These are phyloP conservation scores for Exophiala lecanii-corni DNA, from an alignment of 2,329 filamentous ascomycete species.

Conservation along the genomic window DNA sequence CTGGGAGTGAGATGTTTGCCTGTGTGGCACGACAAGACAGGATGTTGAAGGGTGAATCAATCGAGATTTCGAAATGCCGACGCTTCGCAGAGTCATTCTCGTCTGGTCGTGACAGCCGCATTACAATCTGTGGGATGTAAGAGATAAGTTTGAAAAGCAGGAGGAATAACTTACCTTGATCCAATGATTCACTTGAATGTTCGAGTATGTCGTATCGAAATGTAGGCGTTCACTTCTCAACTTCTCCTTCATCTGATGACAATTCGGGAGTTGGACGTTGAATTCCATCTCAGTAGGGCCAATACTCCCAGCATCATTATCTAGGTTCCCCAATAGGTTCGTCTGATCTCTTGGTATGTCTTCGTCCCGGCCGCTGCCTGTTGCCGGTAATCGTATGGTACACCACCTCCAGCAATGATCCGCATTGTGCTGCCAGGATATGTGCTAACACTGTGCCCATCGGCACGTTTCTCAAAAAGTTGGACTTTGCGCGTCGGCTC, in stretches of 20 bases:
- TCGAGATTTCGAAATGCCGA: slow-evolving; percentile 91
- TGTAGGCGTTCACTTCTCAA: slow-evolving; percentile 65
- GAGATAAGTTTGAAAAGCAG: no score
- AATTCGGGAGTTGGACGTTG: slow-evolving; percentile 86
- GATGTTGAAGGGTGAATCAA: slow-evolving; percentile 90
- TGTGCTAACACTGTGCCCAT: slow-evolving; percentile 66
- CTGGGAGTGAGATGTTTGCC: slow-evolving; percentile 78
- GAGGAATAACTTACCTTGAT: slow-evolving; percentile 68
- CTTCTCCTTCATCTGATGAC: slow-evolving; percentile 72
- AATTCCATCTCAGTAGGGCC: slow-evolving; percentile 93
- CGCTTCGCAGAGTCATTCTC: slow-evolving; percentile 71
- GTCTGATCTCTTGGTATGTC: slow-evolving; percentile 51
- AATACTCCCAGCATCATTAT: slow-evolving; percentile 65
- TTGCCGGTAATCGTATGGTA: slow-evolving; percentile 58
- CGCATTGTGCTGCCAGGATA: slow-evolving; percentile 73
- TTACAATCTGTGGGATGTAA: slow-evolving; percentile 84
- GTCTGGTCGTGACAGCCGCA: slow-evolving; percentile 83
- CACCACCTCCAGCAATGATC: slow-evolving; percentile 74
- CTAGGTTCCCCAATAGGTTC: slow-evolving; percentile 77
- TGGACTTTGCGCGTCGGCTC: slow-evolving; percentile 80
- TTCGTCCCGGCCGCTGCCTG: slow-evolving; percentile 54
- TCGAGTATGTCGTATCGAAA: slow-evolving; percentile 89
- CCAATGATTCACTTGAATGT: slow-evolving; percentile 92
- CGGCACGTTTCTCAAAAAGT: slow-evolving; percentile 82
- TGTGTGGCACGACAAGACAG: slow-evolving; percentile 91